A percentile compares a stretch with the other conserved stretches of the same genome.
These are phyloP conservation scores for Kwoniella heveanensis DNA, from an alignment of 768 basidiomycete species.

Conservation along the genomic window DNA sequence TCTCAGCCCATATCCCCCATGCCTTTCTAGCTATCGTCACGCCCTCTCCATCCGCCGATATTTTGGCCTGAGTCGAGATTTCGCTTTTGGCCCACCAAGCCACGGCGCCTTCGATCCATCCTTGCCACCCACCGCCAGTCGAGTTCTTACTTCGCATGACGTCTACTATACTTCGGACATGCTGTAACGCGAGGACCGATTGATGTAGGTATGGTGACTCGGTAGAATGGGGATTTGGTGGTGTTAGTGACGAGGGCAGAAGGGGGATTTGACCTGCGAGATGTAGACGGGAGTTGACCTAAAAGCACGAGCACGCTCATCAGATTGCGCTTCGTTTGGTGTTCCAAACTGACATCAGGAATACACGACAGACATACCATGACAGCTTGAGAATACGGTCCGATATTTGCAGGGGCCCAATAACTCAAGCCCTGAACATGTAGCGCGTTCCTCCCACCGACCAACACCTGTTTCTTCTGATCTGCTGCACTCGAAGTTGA, in stretches of 20 bases:
- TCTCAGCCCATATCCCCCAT: conserved; percentile 46
- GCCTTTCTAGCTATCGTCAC: conserved; percentile 26
- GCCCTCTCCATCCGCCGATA: conserved; percentile 16
- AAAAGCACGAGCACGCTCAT: too few relatives aligned
- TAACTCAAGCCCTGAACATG: conserved; percentile 97
- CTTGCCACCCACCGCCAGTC: conserved; percentile 65
- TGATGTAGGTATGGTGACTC: conserved; percentile 62
- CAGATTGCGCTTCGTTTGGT: too few relatives aligned
- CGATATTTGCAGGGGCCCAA: conserved; percentile 99
- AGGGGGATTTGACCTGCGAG: conserved; percentile 95
- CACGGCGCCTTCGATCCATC: conserved; percentile 66
- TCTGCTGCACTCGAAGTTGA: neutral
- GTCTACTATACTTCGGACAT: conserved; percentile 68
- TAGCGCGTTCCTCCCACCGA: conserved; percentile 65
- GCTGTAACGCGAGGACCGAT: conserved; percentile 75
- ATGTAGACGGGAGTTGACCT: conserved; percentile 78
- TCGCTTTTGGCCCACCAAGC: conserved; percentile 64
- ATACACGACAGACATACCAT: too few relatives aligned
- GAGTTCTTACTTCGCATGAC: conserved; percentile 62
- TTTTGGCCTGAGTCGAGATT: neutral
- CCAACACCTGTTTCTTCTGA: neutral
- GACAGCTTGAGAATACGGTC: conserved; percentile 94
- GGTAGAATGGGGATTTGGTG: conserved; percentile 62
- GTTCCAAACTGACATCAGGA: too few relatives aligned
- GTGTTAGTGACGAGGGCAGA: conserved; percentile 69